Conservation (phyloP, 2,329 filamentous ascomycete genomes). For the Pezicula carpinea region DNA sequence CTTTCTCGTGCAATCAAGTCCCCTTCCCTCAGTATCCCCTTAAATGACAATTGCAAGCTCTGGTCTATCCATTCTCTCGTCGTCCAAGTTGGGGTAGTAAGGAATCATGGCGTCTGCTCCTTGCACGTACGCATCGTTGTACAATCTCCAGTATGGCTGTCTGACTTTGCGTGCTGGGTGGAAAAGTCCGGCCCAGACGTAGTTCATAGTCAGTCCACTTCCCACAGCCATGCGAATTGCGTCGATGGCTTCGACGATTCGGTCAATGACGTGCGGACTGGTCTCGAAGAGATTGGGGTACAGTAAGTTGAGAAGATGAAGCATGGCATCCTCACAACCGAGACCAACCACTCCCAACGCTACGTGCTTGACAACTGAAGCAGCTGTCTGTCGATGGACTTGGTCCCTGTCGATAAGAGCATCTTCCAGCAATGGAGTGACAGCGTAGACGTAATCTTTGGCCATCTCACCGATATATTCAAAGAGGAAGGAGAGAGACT, state of each 20-base stretch:
- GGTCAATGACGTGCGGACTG: conserved; percentile 95
- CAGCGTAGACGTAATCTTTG: conserved; percentile 98
- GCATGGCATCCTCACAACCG: conserved; percentile 97
- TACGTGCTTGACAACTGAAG: conserved; percentile 95
- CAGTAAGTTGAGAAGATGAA: conserved; percentile 92
- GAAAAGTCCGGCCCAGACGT: conserved; percentile 96
- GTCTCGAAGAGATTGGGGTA: conserved; percentile 98
- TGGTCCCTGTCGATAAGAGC: conserved; percentile 97
- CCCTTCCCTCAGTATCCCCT: background rate
- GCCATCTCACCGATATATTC: conserved; percentile 99
- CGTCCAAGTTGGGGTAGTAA: conserved; percentile 84
- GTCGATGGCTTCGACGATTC: conserved; percentile 95
- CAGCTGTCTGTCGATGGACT: conserved; percentile 94
- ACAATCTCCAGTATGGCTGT: conserved; percentile 91
- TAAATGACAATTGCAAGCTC: conserved; percentile 82
- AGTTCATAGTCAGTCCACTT: conserved; percentile 91
- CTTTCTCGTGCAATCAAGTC: background rate
- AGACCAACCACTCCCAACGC: conserved; percentile 95
- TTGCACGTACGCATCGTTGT: conserved; percentile 96
- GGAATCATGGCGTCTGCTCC: conserved; percentile 92
- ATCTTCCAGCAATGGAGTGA: conserved; percentile 92
- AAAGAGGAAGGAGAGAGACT: conserved; percentile 93
- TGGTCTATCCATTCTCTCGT: conserved; percentile 71
- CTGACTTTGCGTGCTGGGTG: conserved; percentile 94
- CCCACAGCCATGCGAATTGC: conserved; percentile 92